phyloP scores from a whole-genome alignment of 208 protist species.

The Lotmaria passim region DNA sequence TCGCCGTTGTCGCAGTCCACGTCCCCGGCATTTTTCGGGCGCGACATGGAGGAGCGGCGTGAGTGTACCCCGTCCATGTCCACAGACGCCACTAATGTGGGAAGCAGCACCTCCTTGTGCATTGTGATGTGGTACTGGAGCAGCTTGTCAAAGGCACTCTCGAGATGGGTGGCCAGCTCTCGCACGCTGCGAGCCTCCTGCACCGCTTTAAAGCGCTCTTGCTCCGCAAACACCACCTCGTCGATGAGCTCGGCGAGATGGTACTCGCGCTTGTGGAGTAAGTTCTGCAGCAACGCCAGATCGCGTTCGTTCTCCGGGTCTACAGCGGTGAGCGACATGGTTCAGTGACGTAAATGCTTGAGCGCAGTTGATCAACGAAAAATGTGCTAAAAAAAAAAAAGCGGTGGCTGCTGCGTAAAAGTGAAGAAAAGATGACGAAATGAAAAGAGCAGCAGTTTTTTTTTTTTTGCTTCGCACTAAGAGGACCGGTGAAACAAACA shows the following conservation, averaged over 20 bases:
- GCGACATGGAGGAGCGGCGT: not conserved
- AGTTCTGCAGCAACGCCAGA: conserved; percentile 37
- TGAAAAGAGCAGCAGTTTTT: not conserved
- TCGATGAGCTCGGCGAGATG: conserved; percentile 83
- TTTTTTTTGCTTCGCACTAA: too few relatives aligned
- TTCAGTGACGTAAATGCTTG: not conserved
- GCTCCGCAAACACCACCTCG: conserved; percentile 69
- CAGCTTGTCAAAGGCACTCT: conserved; percentile 47
- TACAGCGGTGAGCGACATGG: conserved; percentile 20
- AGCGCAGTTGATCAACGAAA: not conserved
- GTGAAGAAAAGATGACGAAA: not conserved
- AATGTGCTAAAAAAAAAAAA: not conserved
- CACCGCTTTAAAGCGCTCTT: conserved; percentile 46
- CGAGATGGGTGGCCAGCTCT: conserved; percentile 40
- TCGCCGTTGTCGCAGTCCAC: not conserved
- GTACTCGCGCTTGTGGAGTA: conserved; percentile 68
- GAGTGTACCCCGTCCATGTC: not conserved
- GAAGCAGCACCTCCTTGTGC: conserved; percentile 54
- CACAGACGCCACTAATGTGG: conserved; percentile 20
- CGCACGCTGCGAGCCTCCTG: conserved; percentile 25
- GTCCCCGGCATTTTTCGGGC: not conserved
- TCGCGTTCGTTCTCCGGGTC: conserved; percentile 11
- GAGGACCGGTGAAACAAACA: not conserved
- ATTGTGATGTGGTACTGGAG: conserved; percentile 61
- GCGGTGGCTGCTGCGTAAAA: not conserved